Evolutionary conservation across 83 land plant species (phyloP), one percentile per base, ranked within the genome.

Genomic region (Picea engelmannii): DNA sequence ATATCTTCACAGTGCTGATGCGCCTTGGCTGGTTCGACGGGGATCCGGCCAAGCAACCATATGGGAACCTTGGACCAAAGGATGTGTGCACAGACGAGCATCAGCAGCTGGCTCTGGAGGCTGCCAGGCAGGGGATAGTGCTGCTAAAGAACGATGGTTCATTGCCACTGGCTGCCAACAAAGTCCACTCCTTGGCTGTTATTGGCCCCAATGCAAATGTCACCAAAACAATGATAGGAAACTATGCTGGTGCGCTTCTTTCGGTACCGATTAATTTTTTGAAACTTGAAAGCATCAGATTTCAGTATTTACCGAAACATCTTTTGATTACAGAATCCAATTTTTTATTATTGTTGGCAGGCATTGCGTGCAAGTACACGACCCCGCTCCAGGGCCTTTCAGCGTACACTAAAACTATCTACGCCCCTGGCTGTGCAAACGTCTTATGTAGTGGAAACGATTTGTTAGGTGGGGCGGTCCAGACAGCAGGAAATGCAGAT

Each of bases 141-240:
- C 70, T 95, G 62, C 92, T 95, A 21, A 95, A 95, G 84, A 95
- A 95, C 80, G 61, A 24, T 20, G 85, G 85, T 0, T 64, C 85
- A 5, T 78, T 95, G 4, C 97, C 97, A 12, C 66, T 95, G 11
- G 79, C 89, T 13, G 59, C 89, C 3, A 61, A 78, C 18, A 65
- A 82, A 20, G 87, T 93, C 66, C 86, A 76, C 23, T 82, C 92
- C 31, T 42, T 95, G 77, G 95, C 95, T 16, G 94, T 93, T 0
- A 91, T 95, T 65, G 97, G 97, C 5, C 97, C 95, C 49, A 93
- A 95, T 79, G 96, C 94, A 35, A 89, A 93, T 59, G 95, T 83
- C 83, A 88, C 92, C 20, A 62, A 84, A 35, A 89, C 92, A 79
- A 95, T 95, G 97, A 83, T 93, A 38, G 95, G 94, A 12, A 89